A percentile compares a stretch with the other conserved stretches of the same genome.
Evolutionary conservation across 805 yeast species (phyloP).

Genomic region (Candida alai): DNA sequence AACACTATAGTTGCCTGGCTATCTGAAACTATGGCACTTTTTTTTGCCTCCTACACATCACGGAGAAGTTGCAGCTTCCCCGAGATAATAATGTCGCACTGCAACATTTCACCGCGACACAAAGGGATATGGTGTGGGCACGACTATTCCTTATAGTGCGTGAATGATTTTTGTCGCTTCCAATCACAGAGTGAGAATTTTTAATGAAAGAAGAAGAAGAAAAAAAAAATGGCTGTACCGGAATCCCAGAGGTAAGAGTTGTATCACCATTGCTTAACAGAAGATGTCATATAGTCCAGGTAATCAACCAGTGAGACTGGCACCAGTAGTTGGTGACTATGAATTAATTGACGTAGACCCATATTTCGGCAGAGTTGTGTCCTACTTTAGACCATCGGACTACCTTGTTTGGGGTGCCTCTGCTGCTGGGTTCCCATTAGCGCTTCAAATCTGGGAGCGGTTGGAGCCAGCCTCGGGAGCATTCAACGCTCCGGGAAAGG

Average conservation of each 20-base stretch:
- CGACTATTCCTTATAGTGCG: no score
- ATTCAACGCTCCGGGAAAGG: conserved; percentile 43
- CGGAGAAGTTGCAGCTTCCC: no score
- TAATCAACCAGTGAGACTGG: conserved; percentile 40
- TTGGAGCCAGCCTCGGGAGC: conserved; percentile 41
- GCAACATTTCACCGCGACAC: no score
- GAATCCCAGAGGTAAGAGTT: background rate
- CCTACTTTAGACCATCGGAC: conserved; percentile 69
- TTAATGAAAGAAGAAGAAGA: conserved; percentile 10
- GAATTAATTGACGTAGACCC: conserved; percentile 76
- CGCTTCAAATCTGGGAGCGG: conserved; percentile 40
- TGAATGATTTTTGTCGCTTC: no score
- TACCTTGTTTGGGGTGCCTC: conserved; percentile 45
- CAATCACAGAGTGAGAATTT: conserved; percentile 36
- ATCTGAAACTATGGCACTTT: no score
- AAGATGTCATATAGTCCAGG: conserved; percentile 37
- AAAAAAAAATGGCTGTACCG: conserved; percentile 2
- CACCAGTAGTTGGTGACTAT: conserved; percentile 35
- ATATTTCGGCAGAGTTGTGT: conserved; percentile 64
- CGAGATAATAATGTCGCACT: no score
- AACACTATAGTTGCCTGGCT: no score
- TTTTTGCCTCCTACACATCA: no score
- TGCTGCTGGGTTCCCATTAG: conserved; percentile 41
- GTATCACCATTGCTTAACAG: conserved; percentile 1
- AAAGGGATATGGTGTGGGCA: no score